Evolutionary conservation across 306 rosid genomes (phyloP), one percentile per base, ranked within the genome.

Genomic region (Prunus persica): DNA sequence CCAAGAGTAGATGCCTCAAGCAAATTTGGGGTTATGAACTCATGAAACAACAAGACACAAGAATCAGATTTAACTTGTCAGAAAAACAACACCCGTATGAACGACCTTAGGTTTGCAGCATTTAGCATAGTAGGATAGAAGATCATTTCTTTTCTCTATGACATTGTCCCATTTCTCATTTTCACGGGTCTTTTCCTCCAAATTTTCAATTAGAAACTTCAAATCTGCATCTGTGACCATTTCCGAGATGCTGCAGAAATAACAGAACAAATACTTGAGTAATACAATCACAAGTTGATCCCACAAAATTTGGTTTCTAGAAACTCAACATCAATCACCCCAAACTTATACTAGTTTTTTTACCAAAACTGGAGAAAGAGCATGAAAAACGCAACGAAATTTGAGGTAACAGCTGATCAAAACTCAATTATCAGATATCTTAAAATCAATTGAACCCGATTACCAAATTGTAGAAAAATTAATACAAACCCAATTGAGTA

Each of bases 51-150:
- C 22, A 74, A 13, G 38, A 47, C 70, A 69, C 56, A 47, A 50
- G 43, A 38, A 38, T 38, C 43, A 38, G 43, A 38, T 38, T 38
- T 38, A 38, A 38, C 9, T 38, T 7, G 43, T 38, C 43, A 38
- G 43, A 38, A 38, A 38, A 15, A 45, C 62, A 5, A 50, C 67
- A 73, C 65, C 47, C 52, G 28, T 25, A 38, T 62, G n/a, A 52
- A 50, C 47, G 56, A 94, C 98, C 98, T 92, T 88, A 60, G 97
- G 92, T 79, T 88, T 88, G 97, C 85, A 84, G 90, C 91, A 90
- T 83, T 90, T 90, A 0, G 96, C 97, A 67, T 65, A 71, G 92
- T 95, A 95, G 75, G 77, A 83, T 20, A 95, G 78, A 69, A 62
- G 75, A 71, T 77, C 54, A 71, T 87, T 92, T 55, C 87, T 83